A percentile compares a stretch with the other conserved stretches of the same genome.
Conservation (phyloP, 352 stramenopile species). For the Phytophthora niederhauseri region DNA sequence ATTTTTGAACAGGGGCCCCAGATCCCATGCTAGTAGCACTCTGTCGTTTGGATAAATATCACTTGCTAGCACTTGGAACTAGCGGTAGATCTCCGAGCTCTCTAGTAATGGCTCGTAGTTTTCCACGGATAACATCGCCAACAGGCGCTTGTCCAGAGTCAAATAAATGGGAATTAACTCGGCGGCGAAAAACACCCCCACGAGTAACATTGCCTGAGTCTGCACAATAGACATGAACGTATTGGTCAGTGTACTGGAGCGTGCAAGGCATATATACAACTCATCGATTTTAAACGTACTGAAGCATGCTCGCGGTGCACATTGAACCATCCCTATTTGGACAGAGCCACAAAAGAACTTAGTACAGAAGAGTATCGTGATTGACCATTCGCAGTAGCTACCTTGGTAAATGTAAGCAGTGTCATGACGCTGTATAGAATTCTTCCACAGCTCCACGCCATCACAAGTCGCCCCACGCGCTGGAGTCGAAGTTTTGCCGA, state of each 20-base stretch:
- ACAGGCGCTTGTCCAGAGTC: constrained; percentile 71
- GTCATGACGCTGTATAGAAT: constrained; percentile 91
- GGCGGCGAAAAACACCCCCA: constrained; percentile 78
- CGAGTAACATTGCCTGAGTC: constrained; percentile 84
- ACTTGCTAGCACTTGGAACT: neutral
- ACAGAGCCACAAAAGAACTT: neutral
- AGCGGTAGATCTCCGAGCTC: constrained; percentile 44
- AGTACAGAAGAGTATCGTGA: neutral
- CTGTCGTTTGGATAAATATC: constrained; percentile 26
- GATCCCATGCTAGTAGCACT: constrained; percentile 1
- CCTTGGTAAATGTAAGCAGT: constrained; percentile 87
- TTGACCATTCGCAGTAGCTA: constrained; percentile 18
- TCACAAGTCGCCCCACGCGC: constrained; percentile 63
- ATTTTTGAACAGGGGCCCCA: constrained; percentile 25
- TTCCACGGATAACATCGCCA: constrained; percentile 84
- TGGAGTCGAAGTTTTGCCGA: constrained; percentile 62
- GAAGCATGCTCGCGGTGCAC: constrained; percentile 69
- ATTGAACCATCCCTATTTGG: constrained; percentile 81
- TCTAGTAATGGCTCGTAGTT: constrained; percentile 80
- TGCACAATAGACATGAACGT: constrained; percentile 21
- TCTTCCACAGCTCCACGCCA: constrained; percentile 85
- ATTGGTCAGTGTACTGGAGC: neutral
- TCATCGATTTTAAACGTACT: constrained; percentile 35
- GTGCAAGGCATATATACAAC: neutral
- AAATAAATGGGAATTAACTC: constrained; percentile 85